phyloP scores from a whole-genome alignment of 2,329 filamentous ascomycete genomes.

The Fusarium devonianum region DNA sequence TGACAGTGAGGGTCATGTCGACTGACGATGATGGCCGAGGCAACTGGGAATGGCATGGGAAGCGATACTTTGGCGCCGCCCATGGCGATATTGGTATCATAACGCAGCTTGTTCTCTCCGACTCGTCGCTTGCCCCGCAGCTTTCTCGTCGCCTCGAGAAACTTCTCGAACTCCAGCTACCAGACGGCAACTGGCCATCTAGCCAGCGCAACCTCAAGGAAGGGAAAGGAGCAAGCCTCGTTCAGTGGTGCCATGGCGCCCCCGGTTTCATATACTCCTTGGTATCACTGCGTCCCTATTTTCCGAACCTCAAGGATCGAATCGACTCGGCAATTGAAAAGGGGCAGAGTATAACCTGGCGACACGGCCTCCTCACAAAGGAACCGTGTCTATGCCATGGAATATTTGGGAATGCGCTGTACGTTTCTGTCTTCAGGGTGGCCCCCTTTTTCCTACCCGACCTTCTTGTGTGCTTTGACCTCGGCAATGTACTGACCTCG shows the following conservation, averaged over 20 bases:
- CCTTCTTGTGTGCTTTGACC: constrained; percentile 9
- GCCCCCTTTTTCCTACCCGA: constrained; percentile 49
- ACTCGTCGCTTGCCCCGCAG: constrained; percentile 60
- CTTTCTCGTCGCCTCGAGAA: constrained; percentile 61
- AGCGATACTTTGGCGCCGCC: constrained; percentile 68
- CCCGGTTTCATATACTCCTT: constrained; percentile 69
- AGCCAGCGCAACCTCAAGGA: constrained; percentile 54
- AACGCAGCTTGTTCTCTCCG: constrained; percentile 70
- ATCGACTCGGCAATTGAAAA: constrained; percentile 61
- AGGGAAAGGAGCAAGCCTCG: constrained; percentile 52
- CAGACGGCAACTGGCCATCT: constrained; percentile 70
- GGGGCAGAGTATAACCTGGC: constrained; percentile 61
- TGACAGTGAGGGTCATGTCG: constrained; percentile 67
- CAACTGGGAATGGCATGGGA: constrained; percentile 70
- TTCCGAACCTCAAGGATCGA: constrained; percentile 59
- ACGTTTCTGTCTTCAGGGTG: constrained; percentile 46
- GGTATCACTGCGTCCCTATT: constrained; percentile 61
- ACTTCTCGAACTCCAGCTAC: constrained; percentile 65
- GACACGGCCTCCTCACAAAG: constrained; percentile 67
- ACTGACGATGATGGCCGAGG: constrained; percentile 51
- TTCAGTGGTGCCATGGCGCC: constrained; percentile 74
- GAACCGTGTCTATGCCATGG: constrained; percentile 72
- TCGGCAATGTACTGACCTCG: constrained; percentile 32
- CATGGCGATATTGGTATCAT: constrained; percentile 75
- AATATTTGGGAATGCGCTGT: constrained; percentile 69